Evolutionary conservation across 352 stramenopile species (phyloP).

Genomic region (Phytophthora agathidicida): DNA sequence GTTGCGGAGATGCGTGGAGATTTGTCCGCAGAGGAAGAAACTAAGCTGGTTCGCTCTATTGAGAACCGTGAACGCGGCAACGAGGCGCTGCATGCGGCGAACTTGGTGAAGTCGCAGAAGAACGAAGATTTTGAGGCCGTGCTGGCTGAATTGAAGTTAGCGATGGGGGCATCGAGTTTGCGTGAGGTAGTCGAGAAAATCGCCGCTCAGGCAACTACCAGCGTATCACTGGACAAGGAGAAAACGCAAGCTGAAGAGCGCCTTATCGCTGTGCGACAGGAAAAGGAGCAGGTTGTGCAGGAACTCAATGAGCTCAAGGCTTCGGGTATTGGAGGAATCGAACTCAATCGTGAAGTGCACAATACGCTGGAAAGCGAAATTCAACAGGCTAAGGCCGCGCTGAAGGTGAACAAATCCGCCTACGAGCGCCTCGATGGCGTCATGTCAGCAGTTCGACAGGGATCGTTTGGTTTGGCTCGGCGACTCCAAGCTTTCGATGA

Average conservation of each 20-base stretch:
- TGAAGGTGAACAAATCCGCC: slow-evolving; percentile 83
- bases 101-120: slow-evolving; percentile 71
- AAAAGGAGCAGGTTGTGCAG: slow-evolving; percentile 69
- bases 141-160: slow-evolving; percentile 67
- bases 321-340: slow-evolving; percentile 73
- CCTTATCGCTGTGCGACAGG: slow-evolving; percentile 52
- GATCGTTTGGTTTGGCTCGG: slow-evolving; percentile 72
- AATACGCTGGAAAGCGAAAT: slow-evolving; percentile 82
- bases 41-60: slow-evolving; percentile 56
- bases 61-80: slow-evolving; percentile 72
- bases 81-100: slow-evolving; percentile 65
- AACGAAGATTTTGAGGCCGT: slow-evolving; percentile 74
- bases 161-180: slow-evolving; percentile 57
- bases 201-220: slow-evolving; percentile 56
- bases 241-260: slow-evolving; percentile 67
- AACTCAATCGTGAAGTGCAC: slow-evolving; percentile 84
- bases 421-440: slow-evolving; percentile 79
- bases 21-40: slow-evolving; percentile 70
- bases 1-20: slow-evolving; percentile 78
- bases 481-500: slow-evolving; percentile 77
- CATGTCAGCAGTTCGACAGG: slow-evolving; percentile 74
- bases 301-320: slow-evolving; percentile 83
- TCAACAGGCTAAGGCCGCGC: slow-evolving; percentile 65
- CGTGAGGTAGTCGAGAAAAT: slow-evolving; percentile 80
- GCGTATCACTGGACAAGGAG: slow-evolving; percentile 75